Conservation (phyloP, 768 basidiomycete genomes). For the Boletellus sp. region DNA sequence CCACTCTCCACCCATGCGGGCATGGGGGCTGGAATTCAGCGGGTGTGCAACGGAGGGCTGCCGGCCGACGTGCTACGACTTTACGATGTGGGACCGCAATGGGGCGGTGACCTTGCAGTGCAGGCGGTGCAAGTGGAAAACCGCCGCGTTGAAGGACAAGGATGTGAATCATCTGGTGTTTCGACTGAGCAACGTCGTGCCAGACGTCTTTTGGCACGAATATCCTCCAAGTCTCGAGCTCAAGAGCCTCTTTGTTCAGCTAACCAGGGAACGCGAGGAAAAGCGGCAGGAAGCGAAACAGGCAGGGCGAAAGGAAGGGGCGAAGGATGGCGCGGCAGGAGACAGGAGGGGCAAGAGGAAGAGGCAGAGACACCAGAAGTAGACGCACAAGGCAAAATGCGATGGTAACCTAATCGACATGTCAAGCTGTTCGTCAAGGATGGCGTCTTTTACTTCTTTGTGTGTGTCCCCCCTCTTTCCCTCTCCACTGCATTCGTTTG, state of each 20-base stretch:
- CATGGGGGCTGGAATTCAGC: not conserved
- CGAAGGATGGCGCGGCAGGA: too few relatives aligned
- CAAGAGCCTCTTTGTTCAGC: not conserved
- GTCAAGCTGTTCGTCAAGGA: too few relatives aligned
- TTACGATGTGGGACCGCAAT: not conserved
- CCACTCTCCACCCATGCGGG: constrained; percentile 41
- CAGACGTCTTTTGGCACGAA: not conserved
- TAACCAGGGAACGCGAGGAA: not conserved
- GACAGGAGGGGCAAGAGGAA: too few relatives aligned
- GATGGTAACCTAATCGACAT: too few relatives aligned
- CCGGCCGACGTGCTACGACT: not conserved
- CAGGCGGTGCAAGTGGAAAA: not conserved
- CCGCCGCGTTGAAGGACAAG: not conserved
- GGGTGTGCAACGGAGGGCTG: not conserved
- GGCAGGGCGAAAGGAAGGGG: too few relatives aligned
- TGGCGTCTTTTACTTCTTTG: too few relatives aligned
- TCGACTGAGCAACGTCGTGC: not conserved
- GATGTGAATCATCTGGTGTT: not conserved
- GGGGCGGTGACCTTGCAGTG: not conserved
- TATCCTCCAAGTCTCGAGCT: not conserved
- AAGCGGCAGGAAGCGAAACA: too few relatives aligned
- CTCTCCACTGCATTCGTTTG: too few relatives aligned
- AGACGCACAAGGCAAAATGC: too few relatives aligned
- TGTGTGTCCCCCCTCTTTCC: too few relatives aligned
- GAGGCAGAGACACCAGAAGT: too few relatives aligned